phyloP scores from a whole-genome alignment of 2,329 filamentous ascomycete genomes.

The Geosmithia morbida region DNA sequence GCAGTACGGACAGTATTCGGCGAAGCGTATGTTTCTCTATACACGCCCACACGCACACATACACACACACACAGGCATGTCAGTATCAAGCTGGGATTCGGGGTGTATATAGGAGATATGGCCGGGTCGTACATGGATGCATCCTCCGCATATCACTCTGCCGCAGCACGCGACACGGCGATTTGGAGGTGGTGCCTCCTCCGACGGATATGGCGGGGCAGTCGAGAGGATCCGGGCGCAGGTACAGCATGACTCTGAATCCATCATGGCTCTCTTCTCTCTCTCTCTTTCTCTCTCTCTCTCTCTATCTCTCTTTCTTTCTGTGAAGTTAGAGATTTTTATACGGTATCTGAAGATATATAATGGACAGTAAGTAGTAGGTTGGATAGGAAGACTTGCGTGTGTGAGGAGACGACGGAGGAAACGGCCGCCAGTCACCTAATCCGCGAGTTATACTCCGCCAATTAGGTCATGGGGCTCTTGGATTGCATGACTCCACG shows the following conservation, averaged over 20 bases:
- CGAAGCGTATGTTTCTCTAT: conserved; percentile 53
- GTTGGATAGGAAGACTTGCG: background rate
- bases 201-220: conserved; percentile 35
- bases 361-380: background rate
- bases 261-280: conserved; percentile 14
- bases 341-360: background rate
- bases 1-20: conserved; percentile 57
- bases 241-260: conserved; percentile 45
- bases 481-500: background rate
- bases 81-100: background rate
- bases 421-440: background rate
- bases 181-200: conserved; percentile 45
- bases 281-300: too few species aligned
- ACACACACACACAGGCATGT: too few species aligned
- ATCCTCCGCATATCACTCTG: conserved; percentile 56
- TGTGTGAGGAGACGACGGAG: background rate
- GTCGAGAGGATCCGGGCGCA: conserved; percentile 49
- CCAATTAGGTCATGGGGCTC: background rate
- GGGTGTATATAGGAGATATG: too few species aligned
- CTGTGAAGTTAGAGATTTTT: too few species aligned
- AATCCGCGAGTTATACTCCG: background rate
- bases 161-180: conserved; percentile 54
- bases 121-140: conserved; percentile 40
- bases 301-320: too few species aligned
- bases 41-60: background rate